Conservation (phyloP, 306 rosid species). For the Benincasa hispida region DNA sequence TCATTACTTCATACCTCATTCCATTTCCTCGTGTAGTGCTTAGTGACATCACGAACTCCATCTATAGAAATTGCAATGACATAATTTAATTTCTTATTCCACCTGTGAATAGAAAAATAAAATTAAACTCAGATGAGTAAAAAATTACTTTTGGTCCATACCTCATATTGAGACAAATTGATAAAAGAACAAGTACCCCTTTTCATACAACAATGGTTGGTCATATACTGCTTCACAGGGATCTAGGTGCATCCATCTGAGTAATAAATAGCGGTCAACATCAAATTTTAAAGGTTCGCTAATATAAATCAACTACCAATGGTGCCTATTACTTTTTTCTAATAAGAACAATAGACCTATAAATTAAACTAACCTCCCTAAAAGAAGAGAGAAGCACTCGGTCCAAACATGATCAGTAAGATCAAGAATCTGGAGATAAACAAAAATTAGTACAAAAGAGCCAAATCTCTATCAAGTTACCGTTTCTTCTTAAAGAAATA, state of each 20-base stretch:
- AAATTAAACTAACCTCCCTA: constrained; percentile 51
- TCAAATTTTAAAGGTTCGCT: constrained; percentile 1
- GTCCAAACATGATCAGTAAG: constrained; percentile 92
- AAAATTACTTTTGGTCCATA: constrained; percentile 9
- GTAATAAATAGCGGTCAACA: constrained; percentile 22
- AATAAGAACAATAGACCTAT: neutral
- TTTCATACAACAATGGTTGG: constrained; percentile 81
- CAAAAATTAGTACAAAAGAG: neutral
- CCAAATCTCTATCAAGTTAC: neutral
- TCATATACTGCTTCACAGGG: constrained; percentile 85
- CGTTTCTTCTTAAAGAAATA: neutral
- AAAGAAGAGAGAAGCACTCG: constrained; percentile 66
- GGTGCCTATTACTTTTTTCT: neutral
- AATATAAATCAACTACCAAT: neutral
- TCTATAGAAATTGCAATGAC: constrained; percentile 60
- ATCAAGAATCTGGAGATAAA: constrained; percentile 52
- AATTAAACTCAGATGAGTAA: neutral
- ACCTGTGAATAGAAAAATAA: constrained; percentile 29
- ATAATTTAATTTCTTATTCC: constrained; percentile 76
- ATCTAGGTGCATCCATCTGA: constrained; percentile 97
- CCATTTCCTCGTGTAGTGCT: constrained; percentile 90
- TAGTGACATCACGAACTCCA: constrained; percentile 80
- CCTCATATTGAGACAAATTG: neutral
- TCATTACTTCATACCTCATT: constrained; percentile 43
- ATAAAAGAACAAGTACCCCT: constrained; percentile 42